Evolutionary conservation across 169 alveolate species (phyloP).

Genomic region (Cryptosporidium felis): DNA sequence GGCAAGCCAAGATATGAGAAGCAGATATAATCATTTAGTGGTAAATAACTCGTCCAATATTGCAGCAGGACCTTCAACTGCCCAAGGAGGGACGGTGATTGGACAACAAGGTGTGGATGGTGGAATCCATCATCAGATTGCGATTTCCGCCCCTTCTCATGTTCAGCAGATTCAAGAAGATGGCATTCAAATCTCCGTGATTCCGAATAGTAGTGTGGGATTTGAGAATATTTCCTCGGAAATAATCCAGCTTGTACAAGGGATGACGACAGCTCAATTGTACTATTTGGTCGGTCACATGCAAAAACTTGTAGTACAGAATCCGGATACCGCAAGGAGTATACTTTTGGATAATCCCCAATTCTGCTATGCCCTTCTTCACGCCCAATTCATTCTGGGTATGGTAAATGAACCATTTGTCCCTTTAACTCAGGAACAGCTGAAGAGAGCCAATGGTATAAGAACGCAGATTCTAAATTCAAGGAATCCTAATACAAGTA

Average conservation of each 20-base stretch:
- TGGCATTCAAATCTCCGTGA: neutral
- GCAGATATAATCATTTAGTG: constrained; percentile 62
- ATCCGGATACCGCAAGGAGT: constrained; percentile 56
- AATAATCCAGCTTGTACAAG: constrained; percentile 1
- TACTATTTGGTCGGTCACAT: constrained; percentile 73
- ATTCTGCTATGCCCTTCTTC: constrained; percentile 75
- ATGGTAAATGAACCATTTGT: constrained; percentile 72
- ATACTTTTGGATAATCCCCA: constrained; percentile 69
- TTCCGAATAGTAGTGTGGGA: neutral
- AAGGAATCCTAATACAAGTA: neutral
- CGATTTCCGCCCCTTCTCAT: constrained; percentile 1
- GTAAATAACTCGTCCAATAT: constrained; percentile 6
- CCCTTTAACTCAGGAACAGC: constrained; percentile 51
- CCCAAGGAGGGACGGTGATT: constrained; percentile 20
- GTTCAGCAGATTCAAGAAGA: constrained; percentile 48
- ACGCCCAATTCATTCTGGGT: constrained; percentile 73
- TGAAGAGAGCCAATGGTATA: constrained; percentile 28
- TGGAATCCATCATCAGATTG: constrained; percentile 11
- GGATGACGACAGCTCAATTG: constrained; percentile 73
- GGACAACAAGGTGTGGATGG: constrained; percentile 8
- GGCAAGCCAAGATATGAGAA: constrained; percentile 77
- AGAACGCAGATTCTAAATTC: constrained; percentile 3
- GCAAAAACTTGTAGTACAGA: constrained; percentile 71
- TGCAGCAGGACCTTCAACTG: neutral
- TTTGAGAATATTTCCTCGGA: constrained; percentile 14